A percentile compares a stretch with the other conserved stretches of the same genome.
Evolutionary conservation across 192 early-diverging fungal species (phyloP).

Genomic region (Coemansia sp.): DNA sequence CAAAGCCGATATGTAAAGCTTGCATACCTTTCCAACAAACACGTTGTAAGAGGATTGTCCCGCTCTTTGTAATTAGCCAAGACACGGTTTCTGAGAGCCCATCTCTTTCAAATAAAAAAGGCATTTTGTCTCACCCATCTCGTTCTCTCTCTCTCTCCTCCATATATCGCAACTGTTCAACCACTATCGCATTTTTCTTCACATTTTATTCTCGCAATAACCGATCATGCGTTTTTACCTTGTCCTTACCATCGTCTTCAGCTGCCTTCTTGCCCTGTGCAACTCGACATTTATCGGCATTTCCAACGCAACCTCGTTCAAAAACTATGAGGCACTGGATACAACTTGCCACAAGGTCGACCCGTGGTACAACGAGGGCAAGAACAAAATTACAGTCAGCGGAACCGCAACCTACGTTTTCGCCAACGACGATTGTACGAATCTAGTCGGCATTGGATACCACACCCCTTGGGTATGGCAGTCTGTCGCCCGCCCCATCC

Average conservation of each 20-base stretch:
- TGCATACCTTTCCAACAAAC: no score
- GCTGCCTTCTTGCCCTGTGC: constrained; percentile 5
- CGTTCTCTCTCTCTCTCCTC: no score
- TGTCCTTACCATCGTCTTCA: not conserved
- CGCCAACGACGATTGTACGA: not conserved
- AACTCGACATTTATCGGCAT: not conserved
- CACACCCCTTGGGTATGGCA: not conserved
- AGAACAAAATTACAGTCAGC: not conserved
- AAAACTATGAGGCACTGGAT: not conserved
- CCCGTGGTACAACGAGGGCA: not conserved
- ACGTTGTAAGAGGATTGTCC: no score
- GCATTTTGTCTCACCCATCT: no score
- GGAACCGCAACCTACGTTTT: not conserved
- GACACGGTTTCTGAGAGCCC: no score
- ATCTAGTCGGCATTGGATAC: not conserved
- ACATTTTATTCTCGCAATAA: no score
- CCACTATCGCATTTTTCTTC: no score
- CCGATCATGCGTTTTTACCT: not conserved
- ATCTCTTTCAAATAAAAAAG: no score
- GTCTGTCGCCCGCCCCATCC: not conserved
- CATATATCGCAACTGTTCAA: no score
- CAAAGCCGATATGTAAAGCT: no score
- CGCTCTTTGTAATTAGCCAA: no score
- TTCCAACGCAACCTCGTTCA: not conserved
- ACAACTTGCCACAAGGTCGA: not conserved